Evolutionary conservation across 331 rosid species (phyloP).

Genomic region (Pyrus hybrid): DNA sequence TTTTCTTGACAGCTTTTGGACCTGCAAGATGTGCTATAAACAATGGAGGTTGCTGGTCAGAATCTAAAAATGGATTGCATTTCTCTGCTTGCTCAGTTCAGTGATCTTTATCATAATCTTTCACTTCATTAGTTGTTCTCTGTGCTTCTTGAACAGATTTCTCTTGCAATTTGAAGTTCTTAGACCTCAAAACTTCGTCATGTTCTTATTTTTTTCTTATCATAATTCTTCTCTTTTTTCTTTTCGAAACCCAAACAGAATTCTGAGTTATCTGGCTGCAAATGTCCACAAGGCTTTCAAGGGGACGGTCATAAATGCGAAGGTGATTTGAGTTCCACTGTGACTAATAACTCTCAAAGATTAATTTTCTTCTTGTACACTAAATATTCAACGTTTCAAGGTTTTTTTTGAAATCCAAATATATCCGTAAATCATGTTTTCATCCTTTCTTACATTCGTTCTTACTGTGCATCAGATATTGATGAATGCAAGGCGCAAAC

Average conservation of each 20-base stretch:
- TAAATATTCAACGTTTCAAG: neutral
- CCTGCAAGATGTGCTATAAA: slow-evolving; percentile 81
- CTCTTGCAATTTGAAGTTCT: neutral
- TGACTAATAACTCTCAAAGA: neutral
- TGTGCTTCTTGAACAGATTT: neutral
- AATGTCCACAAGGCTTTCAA: slow-evolving; percentile 62
- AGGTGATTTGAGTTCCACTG: slow-evolving; percentile 34
- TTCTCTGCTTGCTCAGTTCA: slow-evolving; percentile 93
- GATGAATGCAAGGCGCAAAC: slow-evolving; percentile 65
- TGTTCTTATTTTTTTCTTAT: slow-evolving; percentile 10
- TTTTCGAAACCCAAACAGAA: slow-evolving; percentile 29
- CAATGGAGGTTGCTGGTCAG: slow-evolving; percentile 95
- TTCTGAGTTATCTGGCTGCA: slow-evolving; percentile 50
- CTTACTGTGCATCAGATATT: slow-evolving; percentile 43
- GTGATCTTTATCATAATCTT: slow-evolving; percentile 33
- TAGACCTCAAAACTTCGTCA: neutral
- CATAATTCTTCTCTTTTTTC: neutral
- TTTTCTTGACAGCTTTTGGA: slow-evolving; percentile 67
- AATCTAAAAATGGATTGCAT: slow-evolving; percentile 29
- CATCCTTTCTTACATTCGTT: neutral
- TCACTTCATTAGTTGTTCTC: neutral
- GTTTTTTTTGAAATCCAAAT: neutral
- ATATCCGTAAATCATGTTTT: neutral
- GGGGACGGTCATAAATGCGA: slow-evolving; percentile 65
- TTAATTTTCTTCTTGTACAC: neutral